A percentile compares a stretch with the other conserved stretches of the same genome.
These are phyloP conservation scores for Capsicum baccatum DNA, from an alignment of 257 asterid species.

Conservation along the genomic window DNA sequence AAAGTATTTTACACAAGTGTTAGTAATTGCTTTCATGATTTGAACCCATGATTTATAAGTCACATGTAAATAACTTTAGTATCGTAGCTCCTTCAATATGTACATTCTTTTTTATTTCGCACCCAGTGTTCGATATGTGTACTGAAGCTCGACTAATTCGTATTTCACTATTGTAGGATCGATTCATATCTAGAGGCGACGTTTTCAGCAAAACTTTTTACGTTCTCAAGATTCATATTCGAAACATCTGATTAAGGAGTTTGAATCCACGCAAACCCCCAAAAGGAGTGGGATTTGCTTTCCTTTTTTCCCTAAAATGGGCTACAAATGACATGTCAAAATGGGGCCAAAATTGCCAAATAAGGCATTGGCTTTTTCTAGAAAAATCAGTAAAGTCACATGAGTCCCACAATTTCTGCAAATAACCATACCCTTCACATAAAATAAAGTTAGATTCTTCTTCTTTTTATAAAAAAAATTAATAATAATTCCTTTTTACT, in stretches of 20 bases:
- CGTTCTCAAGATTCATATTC: too few species aligned
- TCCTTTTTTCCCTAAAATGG: slow-evolving; percentile 24
- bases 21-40: too few species aligned
- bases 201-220: too few species aligned
- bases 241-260: too few species aligned
- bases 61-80: too few species aligned
- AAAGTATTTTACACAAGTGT: not conserved
- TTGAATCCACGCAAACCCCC: not conserved
- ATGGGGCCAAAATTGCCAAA: slow-evolving; percentile 24
- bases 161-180: too few species aligned
- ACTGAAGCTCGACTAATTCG: too few species aligned
- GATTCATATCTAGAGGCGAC: too few species aligned
- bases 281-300: slow-evolving; percentile 9
- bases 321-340: slow-evolving; percentile 31
- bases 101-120: too few species aligned
- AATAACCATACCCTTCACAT: slow-evolving; percentile 31
- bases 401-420: slow-evolving; percentile 30
- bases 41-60: too few species aligned
- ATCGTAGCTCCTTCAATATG: too few species aligned
- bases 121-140: too few species aligned
- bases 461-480: not conserved
- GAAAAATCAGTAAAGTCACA: slow-evolving; percentile 36
- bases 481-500: not conserved
- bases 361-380: slow-evolving; percentile 30
- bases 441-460: slow-evolving; percentile 19